Evolutionary conservation across 1,139 yeast species (phyloP), one percentile per base, ranked within the genome.

Genomic region (Kodamaea ohmeri): DNA sequence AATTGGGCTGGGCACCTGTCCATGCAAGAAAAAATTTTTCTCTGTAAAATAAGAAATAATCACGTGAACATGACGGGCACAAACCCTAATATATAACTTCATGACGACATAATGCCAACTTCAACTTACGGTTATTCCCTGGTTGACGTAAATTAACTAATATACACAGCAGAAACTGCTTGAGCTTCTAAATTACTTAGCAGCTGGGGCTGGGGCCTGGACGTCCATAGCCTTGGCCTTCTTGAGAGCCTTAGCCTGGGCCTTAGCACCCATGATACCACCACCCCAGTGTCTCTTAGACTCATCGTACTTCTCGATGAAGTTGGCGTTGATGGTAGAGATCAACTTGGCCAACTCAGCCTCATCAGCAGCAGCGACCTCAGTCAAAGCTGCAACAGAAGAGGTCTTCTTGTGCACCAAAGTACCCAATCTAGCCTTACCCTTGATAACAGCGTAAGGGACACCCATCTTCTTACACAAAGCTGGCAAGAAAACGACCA

Each of bases 261-360:
- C 87, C 80, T 90, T 90, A 59, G 86, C 76, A 69, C 97, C 97
- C 79, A 92, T 77, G 71, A 86, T 65, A 80, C 97, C 97, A 78
- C 98, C 97, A 81, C 97, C 97, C 97, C 97, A 90, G 83, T 88
- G 95, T 77, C 87, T 88, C 80, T 95, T 90, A 68, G 78, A 66
- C 58, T 90, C 97, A 63, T 90, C 97, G 83, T 83, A 87, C 75
- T 88, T 87, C 64, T 86, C 95, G 58, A 73, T 68, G 73, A 82
- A 90, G 92, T 88, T 89, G 55, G 95, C 83, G 73, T 87, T 82
- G 69, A 92, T 80, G 65, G 97, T 84, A 47, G 96, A 83, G 58
- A 90, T 78, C 62, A 90, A 80, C 71, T 88, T 85, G 55, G 97
- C 87, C 60, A 90, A 82, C 64, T 88, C 90, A 65, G 95, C 80